Conservation (phyloP, 257 asterid species). For the Haberlea rhodopensis region DNA sequence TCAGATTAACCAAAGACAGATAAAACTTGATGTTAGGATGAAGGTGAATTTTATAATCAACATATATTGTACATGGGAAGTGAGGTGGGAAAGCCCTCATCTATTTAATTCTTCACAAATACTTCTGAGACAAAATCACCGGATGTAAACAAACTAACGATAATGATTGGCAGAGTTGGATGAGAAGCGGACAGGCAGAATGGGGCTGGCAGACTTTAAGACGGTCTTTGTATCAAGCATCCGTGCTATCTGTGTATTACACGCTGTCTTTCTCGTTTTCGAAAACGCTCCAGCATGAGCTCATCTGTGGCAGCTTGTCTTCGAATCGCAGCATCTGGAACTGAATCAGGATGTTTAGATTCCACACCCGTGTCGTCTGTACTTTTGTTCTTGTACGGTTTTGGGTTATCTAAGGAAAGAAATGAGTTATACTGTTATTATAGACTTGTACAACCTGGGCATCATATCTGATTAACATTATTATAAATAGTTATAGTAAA, state of each 20-base stretch:
- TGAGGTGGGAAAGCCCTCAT: no score
- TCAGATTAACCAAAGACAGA: no score
- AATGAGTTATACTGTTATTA: constrained; percentile 18
- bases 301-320: constrained; percentile 97
- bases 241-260: constrained; percentile 59
- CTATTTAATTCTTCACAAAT: background rate
- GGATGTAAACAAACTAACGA: background rate
- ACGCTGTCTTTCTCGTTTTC: constrained; percentile 91
- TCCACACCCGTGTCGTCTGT: constrained; percentile 41
- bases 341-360: constrained; percentile 49
- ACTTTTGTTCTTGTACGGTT: constrained; percentile 57
- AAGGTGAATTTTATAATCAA: no score
- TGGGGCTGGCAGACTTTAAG: background rate
- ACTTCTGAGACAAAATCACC: background rate
- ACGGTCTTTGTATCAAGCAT: constrained; percentile 5
- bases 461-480: background rate
- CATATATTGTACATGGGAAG: no score
- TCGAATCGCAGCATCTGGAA: constrained; percentile 49
- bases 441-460: constrained; percentile 2
- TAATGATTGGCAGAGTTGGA: background rate
- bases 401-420: constrained; percentile 61
- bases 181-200: background rate
- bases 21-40: no score
- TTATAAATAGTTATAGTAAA: background rate
- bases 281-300: constrained; percentile 86